Evolutionary conservation across 2,329 filamentous ascomycete species (phyloP).

Genomic region (Fusarium torreyae): DNA sequence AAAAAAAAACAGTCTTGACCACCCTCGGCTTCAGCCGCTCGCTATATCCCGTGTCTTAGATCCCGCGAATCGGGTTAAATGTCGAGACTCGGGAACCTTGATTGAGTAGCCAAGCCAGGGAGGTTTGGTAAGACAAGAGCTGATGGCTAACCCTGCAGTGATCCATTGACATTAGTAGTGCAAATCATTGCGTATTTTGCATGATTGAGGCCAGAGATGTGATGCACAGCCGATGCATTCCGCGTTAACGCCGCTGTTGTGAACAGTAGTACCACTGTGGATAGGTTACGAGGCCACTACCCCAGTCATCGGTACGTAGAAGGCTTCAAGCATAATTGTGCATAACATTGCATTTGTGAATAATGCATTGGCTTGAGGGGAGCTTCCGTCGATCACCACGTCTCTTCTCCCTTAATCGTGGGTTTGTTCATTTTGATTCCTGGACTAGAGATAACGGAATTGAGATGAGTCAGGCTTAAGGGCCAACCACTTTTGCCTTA

Average conservation of each 20-base stretch:
- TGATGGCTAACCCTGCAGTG: background rate
- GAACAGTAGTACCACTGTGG: too few relatives aligned
- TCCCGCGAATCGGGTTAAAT: background rate
- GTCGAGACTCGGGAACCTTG: background rate
- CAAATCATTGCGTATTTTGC: background rate
- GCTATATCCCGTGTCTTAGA: slow-evolving; percentile 27
- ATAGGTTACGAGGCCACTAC: background rate
- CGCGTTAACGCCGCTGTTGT: too few relatives aligned
- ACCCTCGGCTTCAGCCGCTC: slow-evolving; percentile 3
- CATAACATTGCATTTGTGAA: background rate
- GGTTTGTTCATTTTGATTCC: too few relatives aligned
- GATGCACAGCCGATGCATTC: background rate
- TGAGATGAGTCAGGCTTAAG: too few relatives aligned
- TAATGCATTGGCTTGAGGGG: too few relatives aligned
- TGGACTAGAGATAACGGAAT: too few relatives aligned
- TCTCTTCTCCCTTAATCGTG: too few relatives aligned
- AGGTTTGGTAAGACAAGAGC: background rate
- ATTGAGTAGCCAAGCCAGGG: background rate
- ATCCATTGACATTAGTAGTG: background rate
- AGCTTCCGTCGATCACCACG: too few relatives aligned
- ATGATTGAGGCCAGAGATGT: background rate
- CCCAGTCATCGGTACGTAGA: background rate
- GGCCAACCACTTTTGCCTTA: too few relatives aligned
- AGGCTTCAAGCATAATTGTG: background rate
- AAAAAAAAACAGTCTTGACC: background rate